Conservation (phyloP, 495 filamentous ascomycete species). For the Xylaria curta region DNA sequence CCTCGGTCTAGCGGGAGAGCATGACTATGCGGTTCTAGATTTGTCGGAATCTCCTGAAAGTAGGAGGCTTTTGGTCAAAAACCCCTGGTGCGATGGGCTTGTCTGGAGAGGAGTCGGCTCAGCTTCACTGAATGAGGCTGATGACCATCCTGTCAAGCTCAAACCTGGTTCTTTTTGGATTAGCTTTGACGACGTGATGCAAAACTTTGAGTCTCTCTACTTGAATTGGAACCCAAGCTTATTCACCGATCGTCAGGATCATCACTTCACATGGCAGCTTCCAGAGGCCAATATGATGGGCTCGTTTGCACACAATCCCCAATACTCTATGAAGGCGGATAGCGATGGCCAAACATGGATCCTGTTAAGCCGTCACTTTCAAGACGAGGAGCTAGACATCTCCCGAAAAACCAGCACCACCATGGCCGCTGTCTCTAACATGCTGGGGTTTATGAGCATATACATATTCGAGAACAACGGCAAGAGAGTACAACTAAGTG, state of each 20-base stretch:
- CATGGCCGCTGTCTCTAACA: constrained; percentile 48
- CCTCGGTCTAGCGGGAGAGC: constrained; percentile 83
- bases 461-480: constrained; percentile 78
- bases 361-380: constrained; percentile 84
- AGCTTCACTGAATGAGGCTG: constrained; percentile 25
- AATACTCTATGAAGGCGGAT: constrained; percentile 71
- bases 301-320: constrained; percentile 80
- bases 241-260: constrained; percentile 80
- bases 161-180: constrained; percentile 90
- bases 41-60: constrained; percentile 68
- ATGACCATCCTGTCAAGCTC: constrained; percentile 38
- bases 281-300: constrained; percentile 61
- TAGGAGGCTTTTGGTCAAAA: constrained; percentile 82
- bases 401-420: constrained; percentile 38
- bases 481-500: constrained; percentile 73
- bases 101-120: constrained; percentile 60
- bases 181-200: constrained; percentile 78
- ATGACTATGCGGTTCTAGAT: constrained; percentile 92
- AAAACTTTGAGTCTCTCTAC: constrained; percentile 93
- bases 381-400: constrained; percentile 54
- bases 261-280: constrained; percentile 89
- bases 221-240: constrained; percentile 95
- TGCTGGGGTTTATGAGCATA: constrained; percentile 81
- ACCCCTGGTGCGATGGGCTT: constrained; percentile 89
- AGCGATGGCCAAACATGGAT: constrained; percentile 75